Evolutionary conservation across 2,329 filamentous ascomycete species (phyloP).

Genomic region (Cytospora paraplurivora): DNA sequence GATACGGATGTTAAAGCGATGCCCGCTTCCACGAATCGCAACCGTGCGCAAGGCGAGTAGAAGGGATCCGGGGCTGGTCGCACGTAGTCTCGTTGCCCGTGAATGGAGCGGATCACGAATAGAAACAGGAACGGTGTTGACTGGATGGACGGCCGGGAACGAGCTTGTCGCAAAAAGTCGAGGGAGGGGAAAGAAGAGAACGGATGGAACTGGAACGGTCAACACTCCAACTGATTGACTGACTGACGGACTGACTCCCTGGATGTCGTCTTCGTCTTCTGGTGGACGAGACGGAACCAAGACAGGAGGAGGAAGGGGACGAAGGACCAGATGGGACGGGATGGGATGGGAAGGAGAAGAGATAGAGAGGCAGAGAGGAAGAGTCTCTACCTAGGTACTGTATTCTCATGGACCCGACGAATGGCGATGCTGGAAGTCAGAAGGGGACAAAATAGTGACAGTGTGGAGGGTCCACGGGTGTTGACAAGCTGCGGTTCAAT

Average conservation of each 20-base stretch:
- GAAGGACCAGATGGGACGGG: not conserved
- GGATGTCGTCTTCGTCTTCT: slow-evolving; percentile 4
- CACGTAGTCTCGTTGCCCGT: not conserved
- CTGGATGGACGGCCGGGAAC: not conserved
- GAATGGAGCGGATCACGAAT: not conserved
- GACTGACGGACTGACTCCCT: slow-evolving; percentile 4
- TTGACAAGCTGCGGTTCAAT: not conserved
- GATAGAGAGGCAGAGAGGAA: not conserved
- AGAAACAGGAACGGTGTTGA: not conserved
- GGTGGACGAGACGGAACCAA: not conserved
- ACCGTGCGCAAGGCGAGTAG: not conserved
- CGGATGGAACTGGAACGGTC: slow-evolving; percentile 26
- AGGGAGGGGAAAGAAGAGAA: slow-evolving; percentile 16
- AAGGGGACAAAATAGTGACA: slow-evolving; percentile 8
- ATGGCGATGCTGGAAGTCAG: slow-evolving; percentile 11
- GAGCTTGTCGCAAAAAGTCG: slow-evolving; percentile 12
- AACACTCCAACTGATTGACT: slow-evolving; percentile 24
- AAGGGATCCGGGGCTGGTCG: not conserved
- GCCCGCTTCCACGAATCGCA: not conserved
- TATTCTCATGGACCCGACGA: slow-evolving; percentile 25
- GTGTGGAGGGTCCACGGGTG: slow-evolving; percentile 6
- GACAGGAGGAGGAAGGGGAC: not conserved
- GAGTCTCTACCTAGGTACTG: slow-evolving; percentile 22
- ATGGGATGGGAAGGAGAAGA: slow-evolving; percentile 20
- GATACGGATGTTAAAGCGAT: not conserved